Evolutionary conservation across 345 rosid genomes (phyloP).

Genomic region (Orychophragmus violaceus): DNA sequence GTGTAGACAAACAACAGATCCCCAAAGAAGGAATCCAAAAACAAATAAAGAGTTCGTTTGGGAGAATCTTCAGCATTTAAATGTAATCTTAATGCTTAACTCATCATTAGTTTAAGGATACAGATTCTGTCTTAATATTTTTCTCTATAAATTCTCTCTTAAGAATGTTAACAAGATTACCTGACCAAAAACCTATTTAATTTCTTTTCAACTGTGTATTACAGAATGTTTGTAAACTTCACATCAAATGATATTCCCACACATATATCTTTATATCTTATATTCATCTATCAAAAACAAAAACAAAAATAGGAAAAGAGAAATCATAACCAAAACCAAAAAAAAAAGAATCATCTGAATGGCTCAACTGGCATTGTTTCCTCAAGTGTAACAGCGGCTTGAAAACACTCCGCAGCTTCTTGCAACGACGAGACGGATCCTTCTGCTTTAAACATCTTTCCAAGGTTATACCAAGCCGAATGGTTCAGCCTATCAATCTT

Average conservation of each 20-base stretch:
- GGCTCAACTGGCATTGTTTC: constrained; percentile 71
- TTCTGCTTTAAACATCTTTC: constrained; percentile 44
- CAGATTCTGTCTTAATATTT: background rate
- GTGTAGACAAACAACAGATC: constrained; percentile 26
- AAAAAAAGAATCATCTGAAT: constrained; percentile 42
- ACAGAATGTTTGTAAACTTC: constrained; percentile 21
- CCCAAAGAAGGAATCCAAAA: constrained; percentile 20
- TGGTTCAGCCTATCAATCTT: constrained; percentile 52
- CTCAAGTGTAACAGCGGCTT: constrained; percentile 58
- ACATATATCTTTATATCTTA: constrained; percentile 10
- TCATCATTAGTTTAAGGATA: constrained; percentile 18
- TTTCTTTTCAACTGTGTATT: background rate
- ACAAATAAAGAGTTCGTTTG: constrained; percentile 15
- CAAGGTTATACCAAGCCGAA: constrained; percentile 76
- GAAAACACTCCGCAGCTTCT: constrained; percentile 63
- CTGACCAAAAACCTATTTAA: constrained; percentile 11
- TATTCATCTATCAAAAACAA: constrained; percentile 11
- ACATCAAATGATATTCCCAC: constrained; percentile 15
- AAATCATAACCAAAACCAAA: background rate
- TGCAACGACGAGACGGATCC: constrained; percentile 35
- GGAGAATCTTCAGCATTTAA: constrained; percentile 26
- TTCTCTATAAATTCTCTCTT: background rate
- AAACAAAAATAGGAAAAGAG: background rate
- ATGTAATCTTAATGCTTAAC: constrained; percentile 26
- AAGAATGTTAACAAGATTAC: background rate